Conservation (phyloP, 108 stramenopile species). For the Discostella stelligeroides region DNA sequence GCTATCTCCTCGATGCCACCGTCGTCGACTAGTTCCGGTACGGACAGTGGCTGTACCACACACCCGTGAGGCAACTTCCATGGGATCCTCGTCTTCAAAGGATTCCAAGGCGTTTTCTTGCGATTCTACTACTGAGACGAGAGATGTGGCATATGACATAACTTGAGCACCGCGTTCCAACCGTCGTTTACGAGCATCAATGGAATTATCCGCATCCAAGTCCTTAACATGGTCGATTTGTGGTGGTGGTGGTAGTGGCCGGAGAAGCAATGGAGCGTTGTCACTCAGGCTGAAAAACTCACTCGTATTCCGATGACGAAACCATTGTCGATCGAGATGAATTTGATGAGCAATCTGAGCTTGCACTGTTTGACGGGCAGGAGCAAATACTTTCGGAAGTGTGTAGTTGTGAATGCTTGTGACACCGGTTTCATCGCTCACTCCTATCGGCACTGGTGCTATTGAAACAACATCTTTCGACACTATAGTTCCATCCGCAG, state of each 20-base stretch:
- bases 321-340: constrained; percentile 34
- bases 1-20: constrained; percentile 55
- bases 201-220: constrained; percentile 11
- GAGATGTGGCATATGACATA: constrained; percentile 53
- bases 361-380: constrained; percentile 25
- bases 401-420: not conserved
- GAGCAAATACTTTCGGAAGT: constrained; percentile 17
- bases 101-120: constrained; percentile 56
- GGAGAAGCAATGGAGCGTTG: constrained; percentile 24
- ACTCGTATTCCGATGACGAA: constrained; percentile 36
- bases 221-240: constrained; percentile 8
- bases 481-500: not conserved
- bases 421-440: not conserved
- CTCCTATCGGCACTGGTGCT: not conserved
- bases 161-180: constrained; percentile 60
- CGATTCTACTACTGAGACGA: constrained; percentile 56
- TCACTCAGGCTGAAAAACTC: constrained; percentile 37
- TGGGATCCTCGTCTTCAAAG: constrained; percentile 37
- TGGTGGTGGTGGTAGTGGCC: constrained; percentile 31
- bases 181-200: constrained; percentile 42
- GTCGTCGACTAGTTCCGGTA: constrained; percentile 64
- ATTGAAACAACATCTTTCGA: not conserved
- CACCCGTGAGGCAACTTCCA: constrained; percentile 58
- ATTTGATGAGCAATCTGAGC: constrained; percentile 40
- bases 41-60: constrained; percentile 68